Base-by-base conservation (phyloP, 257 asterid species). In the Solanum arcanum region DNA sequence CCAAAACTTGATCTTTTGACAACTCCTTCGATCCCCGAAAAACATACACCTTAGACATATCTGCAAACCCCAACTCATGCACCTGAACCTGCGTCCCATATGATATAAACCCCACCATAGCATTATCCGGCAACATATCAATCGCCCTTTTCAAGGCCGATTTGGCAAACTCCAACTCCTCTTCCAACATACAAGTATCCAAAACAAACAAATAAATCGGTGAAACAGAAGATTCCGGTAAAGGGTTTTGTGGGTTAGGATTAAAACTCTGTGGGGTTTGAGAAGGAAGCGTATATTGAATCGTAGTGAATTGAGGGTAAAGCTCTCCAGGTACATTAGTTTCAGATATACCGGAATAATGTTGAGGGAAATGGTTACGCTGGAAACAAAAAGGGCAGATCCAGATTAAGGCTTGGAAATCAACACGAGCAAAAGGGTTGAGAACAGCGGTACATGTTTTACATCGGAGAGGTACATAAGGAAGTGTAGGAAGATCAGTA, bases 41-140 rank as follows among this genome's bases (percentile, higher is more conserved):
- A 23, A 97, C 94, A 90, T 93, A 95, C 78, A 94, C 97, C 94
- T 96, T 97, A 0, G 94, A 87, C 98, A 96, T 91, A 80, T 97
- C 99, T 68, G 95, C 91, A 91, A 96, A 96, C 46, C 98, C 99
- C 85, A 97, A 88, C 88, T 97, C 99, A 46, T 97, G 98, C 70
- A 97, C 99, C 92, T 94, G 98, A 87, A 97, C 99, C 92, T 96
- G 99, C 83, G 98, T 97, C 75, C 99, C 99, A 77, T 85, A 97
- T 21, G 99, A 96, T 74, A 97, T 90, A 90, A 97, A 95, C 90
- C 99, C 99, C 47, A 97, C 99, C 99, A 94, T 90, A 4, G 99
- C 97, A 89, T 92, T 95, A 49, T 97, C 99, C 11, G 99, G 99
- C 21, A 95, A 90, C 97, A 95, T 81, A 88, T 94, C 98, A 37